These are phyloP conservation scores for Garcia nutans DNA, from an alignment of 345 rosid species.

Conservation along the genomic window DNA sequence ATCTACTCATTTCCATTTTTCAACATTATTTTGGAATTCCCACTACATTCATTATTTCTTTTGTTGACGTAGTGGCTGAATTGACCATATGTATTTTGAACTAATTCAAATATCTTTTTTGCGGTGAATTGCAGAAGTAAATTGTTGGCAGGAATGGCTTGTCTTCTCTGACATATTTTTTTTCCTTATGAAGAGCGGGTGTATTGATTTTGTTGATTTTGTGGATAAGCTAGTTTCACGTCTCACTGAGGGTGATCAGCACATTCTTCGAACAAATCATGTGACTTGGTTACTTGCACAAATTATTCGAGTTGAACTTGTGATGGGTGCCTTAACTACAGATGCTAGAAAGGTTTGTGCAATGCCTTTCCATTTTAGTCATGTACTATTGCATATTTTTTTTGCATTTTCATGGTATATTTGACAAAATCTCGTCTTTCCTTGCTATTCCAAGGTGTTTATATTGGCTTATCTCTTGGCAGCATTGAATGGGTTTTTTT, in stretches of 20 bases:
- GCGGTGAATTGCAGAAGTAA: slow-evolving; percentile 58
- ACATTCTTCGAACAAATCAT: slow-evolving; percentile 91
- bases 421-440: not conserved
- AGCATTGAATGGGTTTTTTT: not conserved
- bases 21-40: not conserved
- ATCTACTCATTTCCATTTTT: not conserved
- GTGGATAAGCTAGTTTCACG: slow-evolving; percentile 85
- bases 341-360: slow-evolving; percentile 78
- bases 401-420: not conserved
- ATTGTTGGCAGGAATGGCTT: slow-evolving; percentile 99
- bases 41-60: slow-evolving; percentile 4
- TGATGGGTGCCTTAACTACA: slow-evolving; percentile 67
- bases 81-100: slow-evolving; percentile 5
- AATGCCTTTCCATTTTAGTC: slow-evolving; percentile 2
- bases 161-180: slow-evolving; percentile 89
- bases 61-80: slow-evolving; percentile 14
- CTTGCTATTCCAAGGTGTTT: slow-evolving; percentile 7
- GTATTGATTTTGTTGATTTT: slow-evolving; percentile 94
- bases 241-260: slow-evolving; percentile 64
- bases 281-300: slow-evolving; percentile 95
- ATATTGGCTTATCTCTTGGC: not conserved
- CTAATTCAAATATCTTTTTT: slow-evolving; percentile 13
- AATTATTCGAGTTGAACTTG: slow-evolving; percentile 81
- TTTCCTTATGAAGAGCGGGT: slow-evolving; percentile 87
- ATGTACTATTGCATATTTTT: slow-evolving; percentile 7